These are phyloP conservation scores for Pittosporum tobira DNA, from an alignment of 129 eudicot genomes.

Conservation along the genomic window DNA sequence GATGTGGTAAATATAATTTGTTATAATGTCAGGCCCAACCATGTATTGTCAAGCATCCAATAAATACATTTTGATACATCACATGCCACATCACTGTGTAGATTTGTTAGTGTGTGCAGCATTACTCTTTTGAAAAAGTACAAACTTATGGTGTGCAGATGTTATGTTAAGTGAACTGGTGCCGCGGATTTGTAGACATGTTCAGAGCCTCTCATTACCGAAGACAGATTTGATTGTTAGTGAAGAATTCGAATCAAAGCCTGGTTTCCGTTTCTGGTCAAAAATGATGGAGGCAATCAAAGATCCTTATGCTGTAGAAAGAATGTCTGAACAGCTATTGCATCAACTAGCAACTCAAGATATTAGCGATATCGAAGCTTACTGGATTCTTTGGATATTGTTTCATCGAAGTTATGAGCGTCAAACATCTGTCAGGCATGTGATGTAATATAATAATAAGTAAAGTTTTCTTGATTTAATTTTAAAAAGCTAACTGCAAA, in stretches of 20 bases:
- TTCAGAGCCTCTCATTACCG: conserved; percentile 30
- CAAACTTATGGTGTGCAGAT: conserved; percentile 40
- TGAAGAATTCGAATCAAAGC: conserved; percentile 32
- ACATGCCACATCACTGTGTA: too few relatives aligned
- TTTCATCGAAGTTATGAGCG: conserved; percentile 45
- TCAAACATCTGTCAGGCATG: conserved; percentile 59
- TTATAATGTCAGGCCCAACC: too few relatives aligned
- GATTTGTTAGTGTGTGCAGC: too few relatives aligned
- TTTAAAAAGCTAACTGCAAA: not conserved
- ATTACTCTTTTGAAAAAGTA: too few relatives aligned
- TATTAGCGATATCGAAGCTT: conserved; percentile 61
- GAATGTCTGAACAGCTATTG: conserved; percentile 79
- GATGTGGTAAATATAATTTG: too few relatives aligned
- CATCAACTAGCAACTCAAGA: conserved; percentile 49
- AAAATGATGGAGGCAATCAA: conserved; percentile 60
- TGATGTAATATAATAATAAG: conserved; percentile 14
- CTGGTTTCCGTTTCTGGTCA: conserved; percentile 62
- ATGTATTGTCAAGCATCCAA: too few relatives aligned
- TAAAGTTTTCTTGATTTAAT: not conserved
- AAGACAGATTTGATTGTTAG: conserved; percentile 23
- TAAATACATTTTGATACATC: too few relatives aligned
- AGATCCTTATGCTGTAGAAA: conserved; percentile 76
- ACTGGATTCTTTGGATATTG: conserved; percentile 82
- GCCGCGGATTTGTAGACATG: conserved; percentile 46
- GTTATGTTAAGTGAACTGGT: conserved; percentile 57